Evolutionary conservation across 2,329 filamentous ascomycete genomes (phyloP).

Genomic region (Talaromyces sp.): DNA sequence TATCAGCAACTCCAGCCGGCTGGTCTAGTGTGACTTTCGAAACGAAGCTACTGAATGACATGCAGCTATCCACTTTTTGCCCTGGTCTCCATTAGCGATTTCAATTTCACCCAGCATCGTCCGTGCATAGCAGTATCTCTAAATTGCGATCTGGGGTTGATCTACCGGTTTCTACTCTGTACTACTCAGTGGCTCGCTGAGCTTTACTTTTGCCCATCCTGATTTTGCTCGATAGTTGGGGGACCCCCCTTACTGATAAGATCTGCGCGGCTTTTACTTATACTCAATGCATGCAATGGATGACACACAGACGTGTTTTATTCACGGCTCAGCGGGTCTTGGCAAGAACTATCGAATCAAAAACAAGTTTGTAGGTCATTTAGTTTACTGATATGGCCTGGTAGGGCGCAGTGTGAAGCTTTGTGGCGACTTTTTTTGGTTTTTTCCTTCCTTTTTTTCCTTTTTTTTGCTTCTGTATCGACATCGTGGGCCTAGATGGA

Average conservation of each 20-base stretch:
- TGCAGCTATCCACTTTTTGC: not conserved
- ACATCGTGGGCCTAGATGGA: not conserved
- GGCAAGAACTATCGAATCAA: not conserved
- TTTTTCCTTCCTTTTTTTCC: not conserved
- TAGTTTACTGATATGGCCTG: not conserved
- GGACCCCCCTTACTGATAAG: not conserved
- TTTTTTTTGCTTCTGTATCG: not conserved
- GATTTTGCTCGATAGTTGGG: not conserved
- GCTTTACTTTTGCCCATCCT: not conserved
- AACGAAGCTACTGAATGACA: not conserved
- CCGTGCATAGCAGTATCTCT: not conserved
- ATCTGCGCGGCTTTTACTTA: not conserved
- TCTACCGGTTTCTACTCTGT: too few relatives aligned
- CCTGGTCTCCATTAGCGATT: not conserved
- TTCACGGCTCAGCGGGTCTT: not conserved
- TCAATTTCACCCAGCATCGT: not conserved
- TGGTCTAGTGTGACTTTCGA: not conserved
- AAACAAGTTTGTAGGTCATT: not conserved
- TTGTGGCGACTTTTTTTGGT: not conserved
- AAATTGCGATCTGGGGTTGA: not conserved
- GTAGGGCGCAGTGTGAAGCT: not conserved
- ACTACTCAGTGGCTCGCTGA: not conserved
- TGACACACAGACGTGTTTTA: not conserved
- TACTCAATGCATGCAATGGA: not conserved
- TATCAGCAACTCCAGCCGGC: not conserved